Conservation (phyloP, 1,284 basidiomycete species). For the Marasmius oreades region DNA sequence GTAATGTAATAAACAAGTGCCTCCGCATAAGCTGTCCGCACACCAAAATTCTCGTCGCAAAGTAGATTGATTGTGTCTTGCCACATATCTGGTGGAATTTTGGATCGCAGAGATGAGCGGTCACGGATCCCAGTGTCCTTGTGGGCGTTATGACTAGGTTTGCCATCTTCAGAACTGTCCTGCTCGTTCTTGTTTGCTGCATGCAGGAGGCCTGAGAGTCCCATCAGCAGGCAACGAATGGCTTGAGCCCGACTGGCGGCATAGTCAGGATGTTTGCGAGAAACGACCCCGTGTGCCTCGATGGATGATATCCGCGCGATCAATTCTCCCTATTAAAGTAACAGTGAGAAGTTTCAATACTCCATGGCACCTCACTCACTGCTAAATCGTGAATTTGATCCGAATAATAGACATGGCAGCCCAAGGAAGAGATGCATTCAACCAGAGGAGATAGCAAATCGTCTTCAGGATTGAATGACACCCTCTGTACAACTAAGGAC, state of each 20-base stretch:
- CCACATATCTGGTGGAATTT: constrained; percentile 80
- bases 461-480: constrained; percentile 65
- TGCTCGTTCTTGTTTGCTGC: constrained; percentile 53
- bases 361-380: constrained; percentile 27
- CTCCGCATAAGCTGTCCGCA: constrained; percentile 76
- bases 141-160: constrained; percentile 10
- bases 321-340: constrained; percentile 58
- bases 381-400: constrained; percentile 96
- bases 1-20: constrained; percentile 71
- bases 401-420: constrained; percentile 91
- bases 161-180: background rate
- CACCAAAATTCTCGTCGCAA: constrained; percentile 70
- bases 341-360: background rate
- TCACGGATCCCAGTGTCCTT: constrained; percentile 22
- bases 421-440: constrained; percentile 79
- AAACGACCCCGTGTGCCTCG: constrained; percentile 58
- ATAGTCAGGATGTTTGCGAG: constrained; percentile 39
- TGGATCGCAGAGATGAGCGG: constrained; percentile 57
- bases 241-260: constrained; percentile 60
- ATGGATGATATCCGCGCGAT: constrained; percentile 72
- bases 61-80: constrained; percentile 84
- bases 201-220: constrained; percentile 68
- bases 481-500: constrained; percentile 70
- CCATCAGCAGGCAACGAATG: constrained; percentile 71
- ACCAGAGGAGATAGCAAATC: constrained; percentile 69